A percentile compares a stretch with the other conserved stretches of the same genome.
These are phyloP conservation scores for Penicillium dipodomyicola DNA, from an alignment of 495 filamentous ascomycete species.

Conservation along the genomic window DNA sequence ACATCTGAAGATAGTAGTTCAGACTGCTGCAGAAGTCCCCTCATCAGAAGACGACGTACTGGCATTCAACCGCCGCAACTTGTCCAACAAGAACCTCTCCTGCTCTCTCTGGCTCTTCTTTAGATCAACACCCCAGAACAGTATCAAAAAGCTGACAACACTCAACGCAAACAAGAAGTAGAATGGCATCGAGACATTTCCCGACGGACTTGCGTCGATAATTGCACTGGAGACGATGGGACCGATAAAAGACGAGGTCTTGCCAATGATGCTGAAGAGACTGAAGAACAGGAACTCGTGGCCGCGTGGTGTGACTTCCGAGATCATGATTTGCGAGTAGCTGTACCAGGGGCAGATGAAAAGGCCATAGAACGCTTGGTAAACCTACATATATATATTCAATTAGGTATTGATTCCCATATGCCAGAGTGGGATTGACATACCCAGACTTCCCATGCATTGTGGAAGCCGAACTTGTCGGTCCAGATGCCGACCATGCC, in stretches of 20 bases:
- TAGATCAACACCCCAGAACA: conserved; percentile 55
- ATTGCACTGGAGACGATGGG: conserved; percentile 64
- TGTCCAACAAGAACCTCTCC: conserved; percentile 31
- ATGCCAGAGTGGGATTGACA: background rate
- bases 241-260: conserved; percentile 62
- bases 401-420: background rate
- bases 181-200: conserved; percentile 58
- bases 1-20: conserved; percentile 1
- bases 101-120: conserved; percentile 60
- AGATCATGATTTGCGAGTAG: conserved; percentile 67
- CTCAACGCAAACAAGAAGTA: conserved; percentile 62
- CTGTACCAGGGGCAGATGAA: conserved; percentile 69
- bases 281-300: conserved; percentile 68
- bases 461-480: conserved; percentile 58
- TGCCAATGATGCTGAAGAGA: conserved; percentile 63
- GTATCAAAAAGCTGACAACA: conserved; percentile 49
- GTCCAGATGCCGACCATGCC: conserved; percentile 69
- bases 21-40: conserved; percentile 1
- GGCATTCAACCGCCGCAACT: conserved; percentile 14
- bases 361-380: conserved; percentile 62
- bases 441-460: conserved; percentile 61
- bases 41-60: conserved; percentile 7
- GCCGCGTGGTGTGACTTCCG: conserved; percentile 61
- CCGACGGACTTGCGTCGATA: conserved; percentile 56
- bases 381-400: conserved; percentile 38